phyloP scores from a whole-genome alignment of 1,139 yeast genomes.

The Kurtzmaniella natalensis region DNA sequence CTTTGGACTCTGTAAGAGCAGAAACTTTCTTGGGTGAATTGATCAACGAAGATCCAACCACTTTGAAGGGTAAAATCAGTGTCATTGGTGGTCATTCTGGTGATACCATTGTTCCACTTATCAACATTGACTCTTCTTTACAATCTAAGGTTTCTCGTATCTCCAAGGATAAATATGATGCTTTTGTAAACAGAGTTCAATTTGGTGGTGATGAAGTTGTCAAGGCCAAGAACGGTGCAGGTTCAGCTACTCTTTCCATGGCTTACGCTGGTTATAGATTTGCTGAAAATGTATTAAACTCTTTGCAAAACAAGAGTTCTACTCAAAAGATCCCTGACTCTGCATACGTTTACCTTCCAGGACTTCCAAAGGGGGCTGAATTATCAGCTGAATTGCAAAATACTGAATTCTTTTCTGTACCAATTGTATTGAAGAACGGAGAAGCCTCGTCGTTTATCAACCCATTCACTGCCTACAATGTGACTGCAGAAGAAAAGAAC shows the following conservation, averaged over 20 bases:
- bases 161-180: conserved; percentile 42
- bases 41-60: conserved; percentile 15
- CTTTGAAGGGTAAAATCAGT: conserved; percentile 47
- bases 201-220: conserved; percentile 99
- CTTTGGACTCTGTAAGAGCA: conserved; percentile 91
- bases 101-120: conserved; percentile 91
- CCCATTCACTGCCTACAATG: conserved; percentile 49
- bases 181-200: conserved; percentile 88
- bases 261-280: conserved; percentile 97
- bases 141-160: conserved; percentile 23
- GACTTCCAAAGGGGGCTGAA: conserved; percentile 52
- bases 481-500: conserved; percentile 61
- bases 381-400: conserved; percentile 70
- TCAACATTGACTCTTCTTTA: conserved; percentile 5
- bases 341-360: conserved; percentile 31
- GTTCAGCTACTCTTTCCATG: conserved; percentile 98
- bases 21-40: conserved; percentile 63
- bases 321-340: conserved; percentile 35
- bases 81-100: conserved; percentile 99
- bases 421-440: conserved; percentile 84
- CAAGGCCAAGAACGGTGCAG: conserved; percentile 98
- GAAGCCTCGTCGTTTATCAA: conserved; percentile 49
- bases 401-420: conserved; percentile 90
- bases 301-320: conserved; percentile 62
- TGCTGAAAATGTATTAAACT: conserved; percentile 77